Base-by-base conservation (phyloP, 176 grass and related monocot genomes). In the Aegilops tauschii region DNA sequence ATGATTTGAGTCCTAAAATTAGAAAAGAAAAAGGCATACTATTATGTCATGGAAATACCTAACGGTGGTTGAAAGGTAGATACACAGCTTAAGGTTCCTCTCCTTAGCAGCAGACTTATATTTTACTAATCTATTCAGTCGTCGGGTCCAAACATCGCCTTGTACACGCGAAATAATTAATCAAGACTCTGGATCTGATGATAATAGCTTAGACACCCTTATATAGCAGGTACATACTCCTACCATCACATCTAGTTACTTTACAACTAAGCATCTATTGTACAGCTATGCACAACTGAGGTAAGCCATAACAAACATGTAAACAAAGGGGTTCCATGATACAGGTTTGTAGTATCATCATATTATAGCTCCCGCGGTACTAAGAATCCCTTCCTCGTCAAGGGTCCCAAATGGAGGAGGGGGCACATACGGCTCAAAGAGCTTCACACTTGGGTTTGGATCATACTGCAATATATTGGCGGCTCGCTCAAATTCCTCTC, bases 401-500 rank as follows among this genome's bases (percentile, higher is more conserved):
- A 62, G 87, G 65, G 28, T 85, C 12, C 40, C 32, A 49, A 20
- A 31, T 4, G 54, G 84, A 12, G 72, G 83, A 27, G 85, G 89
- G 14, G 86, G 90, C 49, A 91, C 62, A 9, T 96, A 92, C 5
- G 93, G 86, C 42, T 96, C 88, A 85, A 98, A 98, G 36, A 98
- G 91, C 5, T 84, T 86, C 30, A 93, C 66, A 18, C 13, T 85
- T 11, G 96, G 93, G 81, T 90, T 94, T 17, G 82, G 79, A 80
- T 96, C 92, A 78, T 65, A 90, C 64, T 98, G 96, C 66, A 98
- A 80, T 89, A 96, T 91, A 54, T 96, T 83, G 20, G 96, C 96
- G 54, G 96, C 93, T 85, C 93, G 89, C 86, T 98, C 96, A 17
- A 98, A 98, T 86, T 98, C 96, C 83, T 96, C 96, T 66, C 93